Conservation (phyloP, 768 basidiomycete genomes). For the Rhizopogon vesiculosus region DNA sequence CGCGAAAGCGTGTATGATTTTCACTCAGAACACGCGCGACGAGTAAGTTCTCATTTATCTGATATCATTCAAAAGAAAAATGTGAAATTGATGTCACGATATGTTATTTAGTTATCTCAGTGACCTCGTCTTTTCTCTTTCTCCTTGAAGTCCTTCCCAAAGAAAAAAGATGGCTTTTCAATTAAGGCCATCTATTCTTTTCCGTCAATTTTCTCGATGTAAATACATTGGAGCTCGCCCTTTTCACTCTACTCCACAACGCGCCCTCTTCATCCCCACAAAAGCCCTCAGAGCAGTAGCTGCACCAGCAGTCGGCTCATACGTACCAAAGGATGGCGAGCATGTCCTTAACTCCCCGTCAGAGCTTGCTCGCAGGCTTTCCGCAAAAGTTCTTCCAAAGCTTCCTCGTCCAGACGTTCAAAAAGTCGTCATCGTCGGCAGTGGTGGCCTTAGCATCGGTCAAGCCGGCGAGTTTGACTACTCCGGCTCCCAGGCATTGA, state of each 20-base stretch:
- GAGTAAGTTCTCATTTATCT: conserved; percentile 18
- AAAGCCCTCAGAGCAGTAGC: conserved; percentile 61
- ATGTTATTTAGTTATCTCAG: conserved; percentile 20
- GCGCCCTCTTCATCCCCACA: conserved; percentile 38
- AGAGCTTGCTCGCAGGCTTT: conserved; percentile 89
- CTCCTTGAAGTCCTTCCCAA: neutral
- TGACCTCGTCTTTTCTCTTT: conserved; percentile 26
- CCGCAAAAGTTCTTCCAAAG: conserved; percentile 91
- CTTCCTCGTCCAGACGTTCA: conserved; percentile 87
- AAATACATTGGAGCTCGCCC: conserved; percentile 32
- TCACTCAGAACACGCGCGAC: conserved; percentile 30
- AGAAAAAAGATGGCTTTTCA: neutral
- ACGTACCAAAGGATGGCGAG: conserved; percentile 56
- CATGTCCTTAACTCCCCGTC: conserved; percentile 90
- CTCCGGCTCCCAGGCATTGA: conserved; percentile 97
- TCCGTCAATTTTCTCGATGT: conserved; percentile 13
- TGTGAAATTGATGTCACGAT: neutral
- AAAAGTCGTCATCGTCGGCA: conserved; percentile 94
- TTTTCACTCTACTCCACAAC: conserved; percentile 45
- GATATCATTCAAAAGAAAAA: neutral
- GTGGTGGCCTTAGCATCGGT: conserved; percentile 93
- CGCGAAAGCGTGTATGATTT: conserved; percentile 22
- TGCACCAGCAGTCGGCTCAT: conserved; percentile 70
- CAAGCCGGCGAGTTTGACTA: conserved; percentile 99
- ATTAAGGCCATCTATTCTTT: conserved; percentile 2